These are phyloP conservation scores for Pterulicium gracile DNA, from an alignment of 1,284 basidiomycete genomes.

Conservation along the genomic window DNA sequence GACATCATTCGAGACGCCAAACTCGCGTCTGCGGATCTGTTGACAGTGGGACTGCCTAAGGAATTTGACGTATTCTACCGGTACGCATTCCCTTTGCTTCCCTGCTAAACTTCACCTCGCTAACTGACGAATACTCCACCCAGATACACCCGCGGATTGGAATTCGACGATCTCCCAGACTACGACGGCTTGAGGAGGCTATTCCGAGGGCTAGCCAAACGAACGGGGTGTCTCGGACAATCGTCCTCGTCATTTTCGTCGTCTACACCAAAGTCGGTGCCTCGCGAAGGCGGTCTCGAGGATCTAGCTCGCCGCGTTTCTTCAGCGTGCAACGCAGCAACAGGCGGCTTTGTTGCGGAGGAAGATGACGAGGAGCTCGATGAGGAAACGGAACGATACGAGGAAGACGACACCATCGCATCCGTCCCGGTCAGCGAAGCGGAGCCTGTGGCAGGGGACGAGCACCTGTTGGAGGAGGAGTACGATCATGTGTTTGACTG, in stretches of 20 bases:
- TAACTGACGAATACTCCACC: not conserved
- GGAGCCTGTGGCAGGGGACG: not conserved
- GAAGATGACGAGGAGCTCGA: too few relatives aligned
- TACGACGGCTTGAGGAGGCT: slow-evolving; percentile 79
- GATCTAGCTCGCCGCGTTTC: slow-evolving; percentile 1
- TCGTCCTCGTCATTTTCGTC: not conserved
- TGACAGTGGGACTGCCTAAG: slow-evolving; percentile 76
- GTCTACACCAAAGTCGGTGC: not conserved
- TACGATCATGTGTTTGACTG: slow-evolving; percentile 45
- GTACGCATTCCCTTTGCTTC: slow-evolving; percentile 1
- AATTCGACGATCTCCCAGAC: slow-evolving; percentile 87
- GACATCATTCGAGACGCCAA: slow-evolving; percentile 63
- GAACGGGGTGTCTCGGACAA: slow-evolving; percentile 21
- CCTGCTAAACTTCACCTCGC: not conserved
- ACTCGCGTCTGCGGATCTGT: slow-evolving; percentile 46
- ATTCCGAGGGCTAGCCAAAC: slow-evolving; percentile 55
- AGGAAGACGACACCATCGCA: not conserved
- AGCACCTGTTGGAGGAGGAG: slow-evolving; percentile 21
- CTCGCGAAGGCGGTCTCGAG: not conserved
- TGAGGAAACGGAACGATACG: not conserved
- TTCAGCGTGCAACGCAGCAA: too few relatives aligned
- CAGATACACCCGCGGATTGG: slow-evolving; percentile 75
- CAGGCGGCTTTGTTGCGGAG: too few relatives aligned
- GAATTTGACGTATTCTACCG: slow-evolving; percentile 82
- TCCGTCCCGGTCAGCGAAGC: not conserved